Base-by-base conservation (phyloP, 1,139 yeast genomes). In the Candida sanyaensis region DNA sequence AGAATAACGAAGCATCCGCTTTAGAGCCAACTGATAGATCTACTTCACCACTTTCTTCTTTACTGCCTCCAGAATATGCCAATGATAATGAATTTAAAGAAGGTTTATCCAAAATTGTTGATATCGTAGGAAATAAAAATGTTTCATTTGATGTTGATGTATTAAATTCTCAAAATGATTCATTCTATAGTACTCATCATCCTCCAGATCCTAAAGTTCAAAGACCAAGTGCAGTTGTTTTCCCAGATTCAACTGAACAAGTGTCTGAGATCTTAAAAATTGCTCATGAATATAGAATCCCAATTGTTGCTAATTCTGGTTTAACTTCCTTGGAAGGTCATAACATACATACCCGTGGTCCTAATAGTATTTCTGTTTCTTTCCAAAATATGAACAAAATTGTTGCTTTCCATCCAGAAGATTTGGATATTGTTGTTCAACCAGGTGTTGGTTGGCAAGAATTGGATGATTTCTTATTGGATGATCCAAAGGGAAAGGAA, bases 291-390 rank as follows among this genome's bases (percentile, higher is more conserved):
- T 78, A 78, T 61, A 61, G 75, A 24, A 82, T 88, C 3, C 96
- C 96, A 0, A 76, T 88, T 13, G 82, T 87, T 24, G 90, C 96
- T 7, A 84, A 77, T 58, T 83, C 90, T 1, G 96, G 96, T 0
- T 86, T 91, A 51, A 88, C 96, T 0, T 86, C 95, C 0, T 70
- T 88, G 31, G 96, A 88, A 66, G 96, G 96, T 9, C 92, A 88
- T 50, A 85, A 80, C 60, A 83, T 86, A 61, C 89, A 91, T 37
- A 83, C 90, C 0, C 71, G 89, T 50, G 81, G 82, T 1, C 77
- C 77, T 7, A 52, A 63, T 45, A 67, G 75, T 50, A 63, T 75
- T 27, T 65, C 78, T 4, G 51, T 74, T 24, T 68, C 75, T 8
- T 73, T 75, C 51, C 58, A 63, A 13, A 57, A 67, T 39, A 61